Base-by-base conservation (phyloP, 164 flowering plant genomes). In the Aristolochia contorta region DNA sequence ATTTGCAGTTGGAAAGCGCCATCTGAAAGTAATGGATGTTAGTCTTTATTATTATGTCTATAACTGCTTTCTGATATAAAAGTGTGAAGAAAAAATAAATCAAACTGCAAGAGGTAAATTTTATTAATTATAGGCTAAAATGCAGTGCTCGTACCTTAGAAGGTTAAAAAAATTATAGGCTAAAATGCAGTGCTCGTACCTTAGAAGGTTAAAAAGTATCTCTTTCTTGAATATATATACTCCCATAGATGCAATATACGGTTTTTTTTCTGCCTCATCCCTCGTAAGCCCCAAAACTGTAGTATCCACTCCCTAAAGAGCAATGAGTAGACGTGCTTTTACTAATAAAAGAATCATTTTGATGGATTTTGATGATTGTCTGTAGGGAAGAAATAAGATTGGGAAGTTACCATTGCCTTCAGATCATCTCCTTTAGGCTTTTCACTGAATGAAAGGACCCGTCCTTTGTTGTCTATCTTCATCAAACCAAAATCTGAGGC, bases 241-340 rank as follows among this genome's bases (percentile, higher is more conserved):
- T 63, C 96, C 98, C 96, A 89, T 93, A 59, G 97, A 93, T 56
- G 97, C 98, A 54, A 89, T 93, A 72, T 84, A 93, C 32, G 98
- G 96, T 62, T 89, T 89, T 77, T 82, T 82, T 62, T 64, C 65
- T n/a, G 96, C 94, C 56, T 89, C 98, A 13, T 82, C 86, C 57
- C 57, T 56, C 2, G 98, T 78, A 51, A 93, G 80, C 47, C 98
- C 98, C 71, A 93, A 63, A 48, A 89, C 85, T 18, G 89, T 87
- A 58, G 98, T 86, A 67, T 93, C 98, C 27, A 89, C 96, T 69
- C 51, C 82, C 98, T 92, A 60, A 61, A 72, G 51, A 23, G 16
- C 30, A 27, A 15, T 5, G 23, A 47, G 55, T 19, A 64, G 43
- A 37, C 7, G 7, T 37, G 5, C 7, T 3, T 37, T 37, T 37